These are phyloP conservation scores for Canariomyces notabilis DNA, from an alignment of 2,329 filamentous ascomycete genomes.

Conservation along the genomic window DNA sequence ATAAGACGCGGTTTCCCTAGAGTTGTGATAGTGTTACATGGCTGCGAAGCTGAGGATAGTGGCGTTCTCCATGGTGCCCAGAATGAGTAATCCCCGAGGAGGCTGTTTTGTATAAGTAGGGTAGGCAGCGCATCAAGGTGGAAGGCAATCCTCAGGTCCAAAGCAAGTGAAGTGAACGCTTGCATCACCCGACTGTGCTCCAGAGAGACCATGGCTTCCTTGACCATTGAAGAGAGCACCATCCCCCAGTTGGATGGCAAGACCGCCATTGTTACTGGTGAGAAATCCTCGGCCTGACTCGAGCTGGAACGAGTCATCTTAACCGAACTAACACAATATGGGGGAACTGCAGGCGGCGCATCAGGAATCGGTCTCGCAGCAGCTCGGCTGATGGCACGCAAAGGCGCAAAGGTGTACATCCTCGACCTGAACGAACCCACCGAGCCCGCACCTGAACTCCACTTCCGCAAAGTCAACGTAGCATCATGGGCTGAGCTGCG, in stretches of 20 bases:
- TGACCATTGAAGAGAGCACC: constrained; percentile 21
- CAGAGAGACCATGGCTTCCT: constrained; percentile 15
- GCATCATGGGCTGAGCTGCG: constrained; percentile 27
- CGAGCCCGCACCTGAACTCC: constrained; percentile 6
- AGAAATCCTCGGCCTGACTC: no score
- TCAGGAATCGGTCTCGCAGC: constrained; percentile 33
- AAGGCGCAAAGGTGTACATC: constrained; percentile 28
- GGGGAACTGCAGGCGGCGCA: constrained; percentile 25
- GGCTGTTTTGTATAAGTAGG: no score
- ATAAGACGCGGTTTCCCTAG: no score
- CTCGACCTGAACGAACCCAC: constrained; percentile 25
- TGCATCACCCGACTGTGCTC: not conserved
- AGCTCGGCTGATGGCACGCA: constrained; percentile 26
- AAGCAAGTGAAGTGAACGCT: no score
- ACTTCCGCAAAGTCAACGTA: constrained; percentile 22
- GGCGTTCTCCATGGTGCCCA: no score
- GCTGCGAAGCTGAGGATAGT: no score
- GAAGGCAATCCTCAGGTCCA: no score
- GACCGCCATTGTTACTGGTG: constrained; percentile 11
- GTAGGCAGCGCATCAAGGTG: no score
- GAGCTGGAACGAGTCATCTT: not conserved
- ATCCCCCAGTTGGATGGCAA: constrained; percentile 20
- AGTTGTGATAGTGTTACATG: no score
- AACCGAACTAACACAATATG: not conserved
- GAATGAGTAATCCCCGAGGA: no score